phyloP scores from a whole-genome alignment of 2,329 filamentous ascomycete genomes.

The Cladobotryum mycophilum region DNA sequence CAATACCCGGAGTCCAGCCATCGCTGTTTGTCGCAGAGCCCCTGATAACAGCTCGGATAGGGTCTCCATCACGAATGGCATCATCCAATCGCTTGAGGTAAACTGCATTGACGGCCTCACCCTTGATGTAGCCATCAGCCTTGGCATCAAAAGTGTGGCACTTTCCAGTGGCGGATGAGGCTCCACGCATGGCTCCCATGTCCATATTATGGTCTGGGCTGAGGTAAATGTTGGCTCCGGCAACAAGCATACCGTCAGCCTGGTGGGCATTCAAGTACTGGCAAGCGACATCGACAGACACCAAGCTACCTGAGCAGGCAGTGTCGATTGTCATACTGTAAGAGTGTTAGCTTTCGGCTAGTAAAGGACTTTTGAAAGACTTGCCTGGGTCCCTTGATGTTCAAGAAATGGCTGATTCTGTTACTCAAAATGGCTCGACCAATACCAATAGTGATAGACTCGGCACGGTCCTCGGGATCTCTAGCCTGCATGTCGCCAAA shows the following conservation, averaged over 20 bases:
- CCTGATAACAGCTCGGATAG: constrained; percentile 26
- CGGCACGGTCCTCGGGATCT: no score
- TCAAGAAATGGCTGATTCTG: constrained; percentile 40
- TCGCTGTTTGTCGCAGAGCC: constrained; percentile 26
- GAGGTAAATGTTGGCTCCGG: neutral
- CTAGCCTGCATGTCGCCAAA: neutral
- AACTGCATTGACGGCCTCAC: constrained; percentile 37
- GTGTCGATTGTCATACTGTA: constrained; percentile 44
- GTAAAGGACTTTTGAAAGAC: no score
- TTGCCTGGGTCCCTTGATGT: constrained; percentile 35
- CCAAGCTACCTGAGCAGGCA: constrained; percentile 42
- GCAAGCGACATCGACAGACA: constrained; percentile 38
- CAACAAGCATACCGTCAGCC: neutral
- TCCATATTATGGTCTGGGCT: neutral
- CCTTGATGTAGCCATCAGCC: constrained; percentile 40
- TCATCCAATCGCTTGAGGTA: constrained; percentile 37
- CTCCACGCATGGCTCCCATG: neutral
- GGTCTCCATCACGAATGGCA: constrained; percentile 37
- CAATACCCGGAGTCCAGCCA: constrained; percentile 29
- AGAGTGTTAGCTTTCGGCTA: neutral
- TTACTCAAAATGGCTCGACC: constrained; percentile 39
- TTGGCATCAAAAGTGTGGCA: constrained; percentile 29
- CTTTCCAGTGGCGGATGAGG: constrained; percentile 22
- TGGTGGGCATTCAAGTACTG: constrained; percentile 12
- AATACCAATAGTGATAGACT: constrained; percentile 17